These are phyloP conservation scores for Brachypodium distachyon DNA, from an alignment of 202 grass and related monocot genomes.

Conservation along the genomic window DNA sequence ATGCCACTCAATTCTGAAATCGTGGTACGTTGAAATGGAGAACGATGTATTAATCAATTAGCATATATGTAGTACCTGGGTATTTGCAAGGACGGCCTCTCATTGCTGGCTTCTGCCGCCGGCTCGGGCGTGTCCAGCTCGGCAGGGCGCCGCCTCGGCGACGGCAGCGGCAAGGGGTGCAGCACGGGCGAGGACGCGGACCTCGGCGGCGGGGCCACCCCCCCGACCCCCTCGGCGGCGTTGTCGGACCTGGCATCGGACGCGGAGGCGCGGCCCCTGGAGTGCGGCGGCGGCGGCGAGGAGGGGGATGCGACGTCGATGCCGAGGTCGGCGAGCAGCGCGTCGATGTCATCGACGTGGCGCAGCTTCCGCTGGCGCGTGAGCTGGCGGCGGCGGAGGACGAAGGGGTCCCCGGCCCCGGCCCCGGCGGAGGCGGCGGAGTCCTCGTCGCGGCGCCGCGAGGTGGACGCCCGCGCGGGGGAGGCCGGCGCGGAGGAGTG, in stretches of 20 bases:
- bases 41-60: not conserved
- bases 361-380: slow-evolving; percentile 71
- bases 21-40: not conserved
- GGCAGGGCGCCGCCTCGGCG: not conserved
- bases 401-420: not conserved
- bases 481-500: slow-evolving; percentile 30
- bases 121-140: not conserved
- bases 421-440: too few species aligned
- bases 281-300: slow-evolving; percentile 3
- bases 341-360: slow-evolving; percentile 38
- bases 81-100: not conserved
- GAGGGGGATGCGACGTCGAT: slow-evolving; percentile 25
- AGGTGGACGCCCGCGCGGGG: slow-evolving; percentile 26
- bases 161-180: slow-evolving; percentile 52
- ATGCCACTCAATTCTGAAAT: not conserved
- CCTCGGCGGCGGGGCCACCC: slow-evolving; percentile 27
- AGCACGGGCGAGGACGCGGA: slow-evolving; percentile 45
- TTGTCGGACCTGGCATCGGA: slow-evolving; percentile 35
- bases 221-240: slow-evolving; percentile 25
- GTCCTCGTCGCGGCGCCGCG: not conserved
- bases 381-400: slow-evolving; percentile 28
- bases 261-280: not conserved
- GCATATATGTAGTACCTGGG: slow-evolving; percentile 31
- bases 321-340: slow-evolving; percentile 23
- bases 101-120: not conserved